phyloP scores from a whole-genome alignment of 352 stramenopile genomes.

The Blastocystis sp. region DNA sequence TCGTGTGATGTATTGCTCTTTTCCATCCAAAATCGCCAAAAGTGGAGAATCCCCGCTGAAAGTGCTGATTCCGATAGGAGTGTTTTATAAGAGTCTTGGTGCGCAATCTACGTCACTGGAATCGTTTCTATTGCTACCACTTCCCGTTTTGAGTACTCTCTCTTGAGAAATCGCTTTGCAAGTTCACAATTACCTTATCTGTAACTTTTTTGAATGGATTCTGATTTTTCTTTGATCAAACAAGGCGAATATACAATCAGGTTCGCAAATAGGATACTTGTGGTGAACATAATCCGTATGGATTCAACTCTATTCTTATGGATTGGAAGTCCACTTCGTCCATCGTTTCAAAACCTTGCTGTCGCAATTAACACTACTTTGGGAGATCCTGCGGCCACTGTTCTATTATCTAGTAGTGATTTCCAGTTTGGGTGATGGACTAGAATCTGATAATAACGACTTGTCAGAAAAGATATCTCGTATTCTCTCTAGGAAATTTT shows the following conservation, averaged over 20 bases:
- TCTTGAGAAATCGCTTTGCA: background rate
- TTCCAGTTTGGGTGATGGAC: background rate
- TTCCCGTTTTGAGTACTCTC: too few species aligned
- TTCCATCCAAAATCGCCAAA: background rate
- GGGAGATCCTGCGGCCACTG: background rate
- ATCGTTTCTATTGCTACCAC: too few species aligned
- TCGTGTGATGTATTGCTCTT: background rate
- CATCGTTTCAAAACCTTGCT: background rate
- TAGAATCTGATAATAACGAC: constrained; percentile 45
- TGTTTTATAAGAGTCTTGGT: background rate
- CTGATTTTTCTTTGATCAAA: background rate
- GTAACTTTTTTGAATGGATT: background rate
- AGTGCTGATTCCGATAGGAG: background rate
- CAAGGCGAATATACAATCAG: constrained; percentile 54
- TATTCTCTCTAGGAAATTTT: background rate
- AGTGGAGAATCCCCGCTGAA: background rate
- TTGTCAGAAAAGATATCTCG: background rate
- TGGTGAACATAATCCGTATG: constrained; percentile 36
- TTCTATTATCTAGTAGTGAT: background rate
- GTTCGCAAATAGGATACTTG: background rate
- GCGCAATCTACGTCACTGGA: background rate
- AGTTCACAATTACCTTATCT: background rate
- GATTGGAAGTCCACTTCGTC: background rate
- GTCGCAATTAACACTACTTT: background rate
- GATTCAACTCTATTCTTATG: constrained; percentile 3